These are phyloP conservation scores for Fonsecaea multimorphosa DNA, from an alignment of 2,329 filamentous ascomycete genomes.

Conservation along the genomic window DNA sequence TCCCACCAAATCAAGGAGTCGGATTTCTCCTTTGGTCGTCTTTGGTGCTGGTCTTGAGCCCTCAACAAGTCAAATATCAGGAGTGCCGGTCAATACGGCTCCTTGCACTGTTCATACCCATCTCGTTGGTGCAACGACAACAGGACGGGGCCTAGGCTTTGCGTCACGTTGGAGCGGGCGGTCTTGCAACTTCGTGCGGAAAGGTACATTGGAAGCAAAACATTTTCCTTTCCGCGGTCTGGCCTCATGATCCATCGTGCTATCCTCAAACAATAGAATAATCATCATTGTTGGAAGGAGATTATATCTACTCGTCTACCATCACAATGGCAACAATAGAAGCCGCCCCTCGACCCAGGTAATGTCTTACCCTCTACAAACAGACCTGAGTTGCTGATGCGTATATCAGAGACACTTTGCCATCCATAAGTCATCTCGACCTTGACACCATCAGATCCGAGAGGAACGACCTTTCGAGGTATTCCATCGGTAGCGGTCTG, in stretches of 20 bases:
- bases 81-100: neutral
- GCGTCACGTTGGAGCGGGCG: conserved; percentile 29
- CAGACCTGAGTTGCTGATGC: conserved; percentile 19
- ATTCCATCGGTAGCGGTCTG: conserved; percentile 43
- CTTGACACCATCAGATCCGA: conserved; percentile 46
- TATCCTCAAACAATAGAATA: conserved; percentile 18
- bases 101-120: conserved; percentile 15
- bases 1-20: neutral
- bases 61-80: neutral
- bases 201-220: conserved; percentile 31
- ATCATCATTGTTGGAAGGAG: conserved; percentile 6
- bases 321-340: conserved; percentile 37
- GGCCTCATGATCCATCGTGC: conserved; percentile 35
- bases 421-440: conserved; percentile 51
- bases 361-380: conserved; percentile 7
- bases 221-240: conserved; percentile 13
- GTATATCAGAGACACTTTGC: conserved; percentile 49
- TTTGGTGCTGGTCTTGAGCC: neutral
- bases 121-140: conserved; percentile 23
- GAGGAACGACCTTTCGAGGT: conserved; percentile 45
- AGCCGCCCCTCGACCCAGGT: conserved; percentile 33
- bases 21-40: neutral
- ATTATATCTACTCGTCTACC: conserved; percentile 2
- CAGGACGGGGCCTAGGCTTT: conserved; percentile 10
- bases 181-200: conserved; percentile 26